Evolutionary conservation across 2,329 filamentous ascomycete species (phyloP).

Genomic region (Botrytis cinerea): DNA sequence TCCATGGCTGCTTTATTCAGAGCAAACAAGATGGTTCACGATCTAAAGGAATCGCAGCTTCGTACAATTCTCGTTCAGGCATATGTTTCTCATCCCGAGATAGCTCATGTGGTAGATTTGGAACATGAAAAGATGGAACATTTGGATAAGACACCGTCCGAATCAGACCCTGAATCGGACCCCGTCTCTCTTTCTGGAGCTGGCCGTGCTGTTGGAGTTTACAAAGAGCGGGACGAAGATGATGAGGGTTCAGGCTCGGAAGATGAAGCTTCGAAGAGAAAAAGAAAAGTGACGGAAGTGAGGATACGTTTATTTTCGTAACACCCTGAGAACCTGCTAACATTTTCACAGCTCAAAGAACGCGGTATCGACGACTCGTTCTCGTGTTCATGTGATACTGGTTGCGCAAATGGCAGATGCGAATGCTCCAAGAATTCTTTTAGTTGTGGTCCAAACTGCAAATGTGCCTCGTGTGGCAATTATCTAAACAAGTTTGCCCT

Average conservation of each 20-base stretch:
- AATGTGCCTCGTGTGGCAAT: conserved; percentile 21
- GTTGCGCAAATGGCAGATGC: not conserved
- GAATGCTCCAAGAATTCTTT: conserved; percentile 15
- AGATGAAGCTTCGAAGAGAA: not conserved
- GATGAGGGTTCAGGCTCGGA: not conserved
- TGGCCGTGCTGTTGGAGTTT: not conserved
- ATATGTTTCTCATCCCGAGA: conserved; percentile 13
- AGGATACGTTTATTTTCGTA: not conserved
- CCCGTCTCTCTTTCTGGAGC: not conserved
- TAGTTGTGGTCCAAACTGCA: conserved; percentile 11
- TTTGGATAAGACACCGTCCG: not conserved
- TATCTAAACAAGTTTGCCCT: conserved; percentile 3
- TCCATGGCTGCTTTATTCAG: conserved; percentile 15
- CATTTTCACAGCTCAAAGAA: not conserved
- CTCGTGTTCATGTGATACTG: conserved; percentile 11
- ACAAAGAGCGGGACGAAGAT: not conserved
- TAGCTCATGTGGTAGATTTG: conserved; percentile 14
- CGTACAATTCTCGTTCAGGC: conserved; percentile 23
- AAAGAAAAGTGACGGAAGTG: conserved; percentile 21
- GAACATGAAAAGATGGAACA: conserved; percentile 23
- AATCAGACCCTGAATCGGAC: not conserved
- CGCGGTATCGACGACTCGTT: not conserved
- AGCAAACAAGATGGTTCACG: conserved; percentile 21
- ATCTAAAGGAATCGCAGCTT: conserved; percentile 21
- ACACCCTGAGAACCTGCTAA: not conserved